Percentiles rank a stretch among this genome's conserved stretches.
Conservation (phyloP, 352 stramenopile species). For the Globisporangium middletonii region DNA sequence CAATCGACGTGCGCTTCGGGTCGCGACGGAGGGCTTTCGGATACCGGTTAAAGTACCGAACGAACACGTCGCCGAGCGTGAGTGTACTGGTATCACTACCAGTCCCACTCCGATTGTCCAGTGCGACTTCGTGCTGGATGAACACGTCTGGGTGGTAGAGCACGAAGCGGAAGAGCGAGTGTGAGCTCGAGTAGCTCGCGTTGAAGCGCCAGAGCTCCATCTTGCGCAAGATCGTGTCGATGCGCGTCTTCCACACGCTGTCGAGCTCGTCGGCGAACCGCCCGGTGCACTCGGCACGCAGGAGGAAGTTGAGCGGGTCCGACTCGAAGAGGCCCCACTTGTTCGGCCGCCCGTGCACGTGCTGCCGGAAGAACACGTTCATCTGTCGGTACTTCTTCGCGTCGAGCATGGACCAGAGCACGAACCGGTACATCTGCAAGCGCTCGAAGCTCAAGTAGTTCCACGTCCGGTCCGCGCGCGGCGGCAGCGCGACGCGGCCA, state of each 20-base stretch:
- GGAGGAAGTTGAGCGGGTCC: constrained; percentile 59
- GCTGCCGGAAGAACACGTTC: constrained; percentile 31
- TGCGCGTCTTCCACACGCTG: constrained; percentile 21
- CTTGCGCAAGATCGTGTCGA: constrained; percentile 35
- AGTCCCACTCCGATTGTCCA: neutral
- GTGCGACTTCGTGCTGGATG: constrained; percentile 4
- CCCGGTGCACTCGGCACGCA: constrained; percentile 55
- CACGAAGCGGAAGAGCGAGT: constrained; percentile 57
- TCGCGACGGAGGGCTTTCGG: constrained; percentile 30
- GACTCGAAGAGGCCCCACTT: constrained; percentile 40
- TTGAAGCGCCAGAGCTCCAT: constrained; percentile 32
- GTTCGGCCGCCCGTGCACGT: constrained; percentile 43
- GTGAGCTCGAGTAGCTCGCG: constrained; percentile 57
- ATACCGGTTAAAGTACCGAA: constrained; percentile 46
- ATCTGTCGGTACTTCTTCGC: constrained; percentile 21
- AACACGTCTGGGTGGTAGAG: constrained; percentile 45
- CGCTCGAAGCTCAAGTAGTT: constrained; percentile 29
- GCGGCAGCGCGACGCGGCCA: constrained; percentile 16
- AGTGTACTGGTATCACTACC: neutral
- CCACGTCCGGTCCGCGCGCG: constrained; percentile 29
- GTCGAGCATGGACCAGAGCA: constrained; percentile 61
- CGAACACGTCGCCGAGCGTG: constrained; percentile 27
- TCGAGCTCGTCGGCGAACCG: constrained; percentile 30
- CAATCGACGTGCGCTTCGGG: constrained; percentile 50
- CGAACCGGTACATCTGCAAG: constrained; percentile 54